A percentile compares a stretch with the other conserved stretches of the same genome.
Conservation (phyloP, 108 stramenopile genomes). For the Nitzschia putrida region DNA sequence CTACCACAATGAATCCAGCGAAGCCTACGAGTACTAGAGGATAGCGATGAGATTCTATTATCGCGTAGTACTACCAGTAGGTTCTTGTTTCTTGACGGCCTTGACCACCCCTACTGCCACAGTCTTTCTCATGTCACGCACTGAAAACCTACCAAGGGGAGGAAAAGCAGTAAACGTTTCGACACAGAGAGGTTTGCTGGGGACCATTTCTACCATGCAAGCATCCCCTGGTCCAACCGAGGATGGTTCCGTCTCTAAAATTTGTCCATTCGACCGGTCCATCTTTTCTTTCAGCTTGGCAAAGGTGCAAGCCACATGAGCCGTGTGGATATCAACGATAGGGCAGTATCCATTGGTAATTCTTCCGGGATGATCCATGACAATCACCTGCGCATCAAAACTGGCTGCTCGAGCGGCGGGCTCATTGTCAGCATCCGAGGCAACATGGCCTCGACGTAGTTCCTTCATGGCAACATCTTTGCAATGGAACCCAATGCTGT, state of each 20-base stretch:
- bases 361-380: constrained; percentile 94
- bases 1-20: not conserved
- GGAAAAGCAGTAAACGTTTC: constrained; percentile 91
- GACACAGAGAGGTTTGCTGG: constrained; percentile 89
- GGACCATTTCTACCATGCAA: constrained; percentile 85
- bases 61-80: not conserved
- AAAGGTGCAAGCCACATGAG: constrained; percentile 92
- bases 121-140: constrained; percentile 86
- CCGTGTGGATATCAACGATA: constrained; percentile 93
- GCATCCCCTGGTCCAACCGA: constrained; percentile 90
- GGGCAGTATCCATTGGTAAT: constrained; percentile 92
- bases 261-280: constrained; percentile 88
- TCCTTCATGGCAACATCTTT: constrained; percentile 91
- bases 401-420: constrained; percentile 64
- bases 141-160: constrained; percentile 92
- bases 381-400: constrained; percentile 91
- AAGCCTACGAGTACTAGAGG: not conserved
- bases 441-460: constrained; percentile 89
- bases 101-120: constrained; percentile 96
- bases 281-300: constrained; percentile 86
- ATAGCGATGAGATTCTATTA: not conserved
- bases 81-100: constrained; percentile 56
- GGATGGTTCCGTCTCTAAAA: constrained; percentile 84
- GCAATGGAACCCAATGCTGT: constrained; percentile 95
- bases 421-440: constrained; percentile 70